Evolutionary conservation across 2,329 filamentous ascomycete species (phyloP).

Genomic region (Aspergillus sp.): DNA sequence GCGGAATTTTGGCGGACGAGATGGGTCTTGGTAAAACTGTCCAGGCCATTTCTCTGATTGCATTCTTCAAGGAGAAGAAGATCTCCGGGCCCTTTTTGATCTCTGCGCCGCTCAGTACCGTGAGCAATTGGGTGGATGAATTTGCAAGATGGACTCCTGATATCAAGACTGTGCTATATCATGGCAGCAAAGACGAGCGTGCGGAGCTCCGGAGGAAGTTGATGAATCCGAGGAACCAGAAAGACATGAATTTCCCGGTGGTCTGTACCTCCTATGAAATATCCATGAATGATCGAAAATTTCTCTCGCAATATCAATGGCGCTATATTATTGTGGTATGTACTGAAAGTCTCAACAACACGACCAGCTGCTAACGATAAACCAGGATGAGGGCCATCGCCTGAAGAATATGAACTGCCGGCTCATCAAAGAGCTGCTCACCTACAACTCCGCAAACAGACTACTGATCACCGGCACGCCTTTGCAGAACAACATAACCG

Average conservation of each 20-base stretch:
- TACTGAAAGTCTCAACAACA: neutral
- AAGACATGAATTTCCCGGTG: slow-evolving; percentile 75
- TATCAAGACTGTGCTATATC: slow-evolving; percentile 87
- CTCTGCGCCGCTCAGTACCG: slow-evolving; percentile 83
- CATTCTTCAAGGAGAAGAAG: slow-evolving; percentile 82
- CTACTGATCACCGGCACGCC: slow-evolving; percentile 93
- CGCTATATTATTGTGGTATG: slow-evolving; percentile 90
- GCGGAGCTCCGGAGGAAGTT: slow-evolving; percentile 70
- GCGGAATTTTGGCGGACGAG: slow-evolving; percentile 87
- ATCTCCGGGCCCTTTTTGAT: slow-evolving; percentile 88
- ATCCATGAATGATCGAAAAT: slow-evolving; percentile 83
- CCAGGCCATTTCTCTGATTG: slow-evolving; percentile 84
- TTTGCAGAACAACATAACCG: slow-evolving; percentile 90
- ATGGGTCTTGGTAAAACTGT: slow-evolving; percentile 95
- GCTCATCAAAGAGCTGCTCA: slow-evolving; percentile 82
- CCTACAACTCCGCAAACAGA: slow-evolving; percentile 85
- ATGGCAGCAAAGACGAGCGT: slow-evolving; percentile 78
- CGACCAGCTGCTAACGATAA: slow-evolving; percentile 4
- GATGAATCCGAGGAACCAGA: slow-evolving; percentile 66
- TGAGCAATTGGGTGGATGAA: slow-evolving; percentile 95
- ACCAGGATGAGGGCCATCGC: slow-evolving; percentile 86
- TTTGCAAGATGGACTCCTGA: slow-evolving; percentile 86
- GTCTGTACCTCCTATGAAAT: slow-evolving; percentile 97
- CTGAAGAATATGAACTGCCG: slow-evolving; percentile 97
- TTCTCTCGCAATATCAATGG: slow-evolving; percentile 83